Evolutionary conservation across 2,329 filamentous ascomycete species (phyloP), one percentile per base, ranked within the genome.

Genomic region (Diaporthe sp.): DNA sequence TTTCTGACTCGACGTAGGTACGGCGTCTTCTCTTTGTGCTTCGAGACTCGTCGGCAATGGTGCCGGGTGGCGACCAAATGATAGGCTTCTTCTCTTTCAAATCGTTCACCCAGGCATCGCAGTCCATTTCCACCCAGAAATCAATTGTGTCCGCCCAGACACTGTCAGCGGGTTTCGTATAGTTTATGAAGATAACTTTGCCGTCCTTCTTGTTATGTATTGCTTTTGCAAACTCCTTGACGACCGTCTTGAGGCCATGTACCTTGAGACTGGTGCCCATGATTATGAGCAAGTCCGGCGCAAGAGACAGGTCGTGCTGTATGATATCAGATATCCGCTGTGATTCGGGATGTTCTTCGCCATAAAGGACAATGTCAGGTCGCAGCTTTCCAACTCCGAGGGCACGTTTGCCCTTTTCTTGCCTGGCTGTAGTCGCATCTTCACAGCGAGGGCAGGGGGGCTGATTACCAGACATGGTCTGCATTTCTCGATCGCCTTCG

Each of bases 61-160:
- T 81, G 0, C 84, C 85, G 0, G 86, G 85, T 0, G 87, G 87
- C 73, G 89, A 82, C 91, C 91, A 93, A 5, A 93, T 83, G 63
- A 88, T 86, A 2, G 90, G 88, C 72, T 92, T 87, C 70, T 89
- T 88, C 68, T 83, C 82, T 75, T 88, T 90, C 71, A 94, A 80
- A 78, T 94, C 91, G 13, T 86, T 82, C 0, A 94, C 92, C 92
- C 92, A 94, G 5, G 90, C 90, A 77, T 94, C 93, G 75, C 92
- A 94, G 78, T 94, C 92, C 92, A 92, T 94, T 76, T 93, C 88
- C 1, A 94, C 88, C 90, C 92, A 94, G 76, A 92, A 93, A 81
- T 94, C 93, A 70, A 94, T 92, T 0, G 94, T 84, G 71, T 94
- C 92, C 1, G 92, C 90, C 93, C 93, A 94, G 1, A 88, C 89